A percentile compares a stretch with the other conserved stretches of the same genome.
Evolutionary conservation across 2,329 filamentous ascomycete genomes (phyloP).

Genomic region (Furcasterigmium furcatum): DNA sequence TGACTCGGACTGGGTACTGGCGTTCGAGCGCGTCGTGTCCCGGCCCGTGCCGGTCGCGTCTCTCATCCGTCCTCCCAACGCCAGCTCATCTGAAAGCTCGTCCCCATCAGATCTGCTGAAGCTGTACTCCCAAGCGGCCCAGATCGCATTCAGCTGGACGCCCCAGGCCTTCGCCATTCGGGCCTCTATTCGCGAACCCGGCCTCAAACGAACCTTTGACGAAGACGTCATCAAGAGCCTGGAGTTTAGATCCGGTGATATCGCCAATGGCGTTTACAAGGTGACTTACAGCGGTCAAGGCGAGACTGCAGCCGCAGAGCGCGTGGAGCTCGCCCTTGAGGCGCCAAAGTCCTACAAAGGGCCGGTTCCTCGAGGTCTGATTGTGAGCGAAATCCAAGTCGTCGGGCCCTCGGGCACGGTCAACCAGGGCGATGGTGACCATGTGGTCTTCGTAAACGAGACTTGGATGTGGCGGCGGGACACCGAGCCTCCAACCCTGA

Average conservation of each 20-base stretch:
- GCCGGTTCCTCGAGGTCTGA: slow-evolving; percentile 16
- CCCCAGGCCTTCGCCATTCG: slow-evolving; percentile 26
- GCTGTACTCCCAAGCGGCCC: slow-evolving; percentile 21
- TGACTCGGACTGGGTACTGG: slow-evolving; percentile 18
- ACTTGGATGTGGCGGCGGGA: slow-evolving; percentile 33
- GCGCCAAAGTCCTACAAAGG: slow-evolving; percentile 18
- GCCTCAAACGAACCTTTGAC: slow-evolving; percentile 18
- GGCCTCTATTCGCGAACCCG: slow-evolving; percentile 14
- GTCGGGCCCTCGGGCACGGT: not conserved
- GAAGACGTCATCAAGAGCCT: slow-evolving; percentile 15
- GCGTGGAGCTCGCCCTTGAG: slow-evolving; percentile 24
- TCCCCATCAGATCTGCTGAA: slow-evolving; percentile 16
- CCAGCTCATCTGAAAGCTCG: not conserved
- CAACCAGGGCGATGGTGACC: not conserved
- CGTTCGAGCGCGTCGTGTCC: slow-evolving; percentile 23
- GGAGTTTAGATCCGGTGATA: slow-evolving; percentile 19
- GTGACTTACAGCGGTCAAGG: slow-evolving; percentile 18
- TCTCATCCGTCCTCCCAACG: not conserved
- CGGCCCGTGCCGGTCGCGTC: slow-evolving; percentile 12
- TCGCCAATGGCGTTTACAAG: slow-evolving; percentile 25
- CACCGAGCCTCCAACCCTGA: slow-evolving; percentile 21
- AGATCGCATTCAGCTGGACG: slow-evolving; percentile 26
- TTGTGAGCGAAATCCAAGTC: slow-evolving; percentile 17
- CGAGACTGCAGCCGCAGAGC: slow-evolving; percentile 9
- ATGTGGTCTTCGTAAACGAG: slow-evolving; percentile 29